These are phyloP conservation scores for Grosmannia penicillata DNA, from an alignment of 2,329 filamentous ascomycete species.

Conservation along the genomic window DNA sequence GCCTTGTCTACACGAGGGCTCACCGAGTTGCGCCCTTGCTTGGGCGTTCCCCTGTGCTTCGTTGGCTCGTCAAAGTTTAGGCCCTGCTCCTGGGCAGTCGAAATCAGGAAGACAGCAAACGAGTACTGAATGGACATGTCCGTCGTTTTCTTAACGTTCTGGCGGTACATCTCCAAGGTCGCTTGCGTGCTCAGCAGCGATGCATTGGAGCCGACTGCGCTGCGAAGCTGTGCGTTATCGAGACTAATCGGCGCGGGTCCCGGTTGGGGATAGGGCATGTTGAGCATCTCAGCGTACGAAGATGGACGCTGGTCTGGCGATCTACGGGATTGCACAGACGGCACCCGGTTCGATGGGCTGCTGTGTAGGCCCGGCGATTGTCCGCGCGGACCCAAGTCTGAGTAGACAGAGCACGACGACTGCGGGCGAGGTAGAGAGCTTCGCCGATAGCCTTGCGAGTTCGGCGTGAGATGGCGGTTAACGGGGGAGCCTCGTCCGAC, in stretches of 20 bases:
- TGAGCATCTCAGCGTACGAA: constrained; percentile 46
- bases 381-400: constrained; percentile 51
- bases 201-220: constrained; percentile 72
- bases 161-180: constrained; percentile 93
- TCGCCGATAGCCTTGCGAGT: constrained; percentile 35
- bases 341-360: constrained; percentile 28
- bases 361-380: constrained; percentile 38
- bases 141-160: constrained; percentile 94
- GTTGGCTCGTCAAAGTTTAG: constrained; percentile 33
- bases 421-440: constrained; percentile 52
- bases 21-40: constrained; percentile 30
- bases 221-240: constrained; percentile 69
- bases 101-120: constrained; percentile 88
- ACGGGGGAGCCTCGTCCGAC: constrained; percentile 33
- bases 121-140: constrained; percentile 86
- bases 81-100: constrained; percentile 68
- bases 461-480: constrained; percentile 49
- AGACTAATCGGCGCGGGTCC: constrained; percentile 50
- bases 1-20: constrained; percentile 29
- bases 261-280: constrained; percentile 67
- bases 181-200: constrained; percentile 83
- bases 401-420: constrained; percentile 62
- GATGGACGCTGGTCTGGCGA: constrained; percentile 39
- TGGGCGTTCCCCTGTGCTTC: constrained; percentile 29
- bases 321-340: constrained; percentile 34